Percentiles rank a stretch among this genome's conserved stretches.
Conservation (phyloP, 768 basidiomycete genomes). For the Tricholomella constricta region DNA sequence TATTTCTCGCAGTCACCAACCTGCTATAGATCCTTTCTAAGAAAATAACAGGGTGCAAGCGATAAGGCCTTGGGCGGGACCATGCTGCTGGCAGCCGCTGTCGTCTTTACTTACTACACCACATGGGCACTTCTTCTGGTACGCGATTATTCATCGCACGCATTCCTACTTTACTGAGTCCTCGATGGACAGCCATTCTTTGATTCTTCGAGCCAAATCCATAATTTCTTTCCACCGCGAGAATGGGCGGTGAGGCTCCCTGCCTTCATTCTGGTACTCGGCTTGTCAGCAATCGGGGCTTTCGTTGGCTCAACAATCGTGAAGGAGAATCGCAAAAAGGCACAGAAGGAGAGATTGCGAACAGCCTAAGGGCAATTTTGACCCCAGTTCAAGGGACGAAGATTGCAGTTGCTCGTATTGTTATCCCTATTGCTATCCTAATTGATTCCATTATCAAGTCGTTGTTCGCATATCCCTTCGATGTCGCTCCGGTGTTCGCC, state of each 20-base stretch:
- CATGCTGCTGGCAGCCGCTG: conserved; percentile 77
- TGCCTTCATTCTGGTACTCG: conserved; percentile 77
- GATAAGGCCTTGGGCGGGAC: conserved; percentile 80
- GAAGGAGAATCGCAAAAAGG: conserved; percentile 72
- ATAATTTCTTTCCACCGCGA: conserved; percentile 78
- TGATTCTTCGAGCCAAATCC: conserved; percentile 69
- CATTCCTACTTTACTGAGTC: conserved; percentile 9
- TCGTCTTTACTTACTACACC: conserved; percentile 89
- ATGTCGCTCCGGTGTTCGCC: conserved; percentile 31
- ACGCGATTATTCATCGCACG: conserved; percentile 26
- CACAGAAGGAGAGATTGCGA: conserved; percentile 60
- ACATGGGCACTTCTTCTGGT: conserved; percentile 89
- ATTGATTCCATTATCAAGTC: conserved; percentile 5
- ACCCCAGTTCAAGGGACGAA: too few relatives aligned
- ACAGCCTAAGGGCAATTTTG: conserved; percentile 46
- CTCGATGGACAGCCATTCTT: conserved; percentile 70
- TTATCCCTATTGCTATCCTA: neutral
- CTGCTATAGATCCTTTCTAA: conserved; percentile 7
- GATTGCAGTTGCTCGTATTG: too few relatives aligned
- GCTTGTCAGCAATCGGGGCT: conserved; percentile 75
- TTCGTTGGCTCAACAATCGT: conserved; percentile 80
- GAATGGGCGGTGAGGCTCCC: conserved; percentile 94
- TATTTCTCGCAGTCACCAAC: conserved; percentile 8
- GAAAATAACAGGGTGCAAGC: conserved; percentile 60
- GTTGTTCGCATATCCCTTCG: conserved; percentile 17